These are phyloP conservation scores for Pythium coloratum DNA, from an alignment of 352 stramenopile genomes.

Conservation along the genomic window DNA sequence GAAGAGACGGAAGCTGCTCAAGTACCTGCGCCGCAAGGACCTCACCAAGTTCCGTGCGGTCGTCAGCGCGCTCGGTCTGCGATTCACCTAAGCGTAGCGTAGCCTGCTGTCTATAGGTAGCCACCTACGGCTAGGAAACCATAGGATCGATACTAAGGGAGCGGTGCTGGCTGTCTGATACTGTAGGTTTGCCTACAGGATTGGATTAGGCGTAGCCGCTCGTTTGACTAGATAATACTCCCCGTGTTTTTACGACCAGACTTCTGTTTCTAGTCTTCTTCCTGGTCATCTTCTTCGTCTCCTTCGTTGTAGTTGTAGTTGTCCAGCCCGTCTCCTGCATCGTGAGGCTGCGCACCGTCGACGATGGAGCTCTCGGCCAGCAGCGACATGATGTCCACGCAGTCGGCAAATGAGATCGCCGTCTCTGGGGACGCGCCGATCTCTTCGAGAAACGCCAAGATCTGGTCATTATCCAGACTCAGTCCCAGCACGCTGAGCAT, in stretches of 20 bases:
- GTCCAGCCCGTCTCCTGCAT: constrained; percentile 30
- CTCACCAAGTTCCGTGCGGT: constrained; percentile 79
- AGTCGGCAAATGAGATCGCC: constrained; percentile 81
- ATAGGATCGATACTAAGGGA: not conserved
- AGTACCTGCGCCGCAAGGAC: constrained; percentile 83
- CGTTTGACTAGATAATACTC: constrained; percentile 3
- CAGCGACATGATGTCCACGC: constrained; percentile 83
- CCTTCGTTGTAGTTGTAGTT: constrained; percentile 5
- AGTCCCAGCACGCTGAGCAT: constrained; percentile 50
- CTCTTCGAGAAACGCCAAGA: constrained; percentile 66
- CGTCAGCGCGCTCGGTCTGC: constrained; percentile 72
- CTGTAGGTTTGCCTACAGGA: too few species aligned
- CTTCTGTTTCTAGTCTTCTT: constrained; percentile 1
- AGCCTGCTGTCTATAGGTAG: not conserved
- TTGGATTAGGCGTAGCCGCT: too few species aligned
- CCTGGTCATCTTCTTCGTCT: constrained; percentile 21
- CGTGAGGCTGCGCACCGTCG: constrained; percentile 20
- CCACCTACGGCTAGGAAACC: not conserved
- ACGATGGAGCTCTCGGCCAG: constrained; percentile 54
- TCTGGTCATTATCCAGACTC: constrained; percentile 36
- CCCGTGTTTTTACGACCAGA: constrained; percentile 2
- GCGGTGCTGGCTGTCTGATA: too few species aligned
- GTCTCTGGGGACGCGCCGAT: constrained; percentile 68
- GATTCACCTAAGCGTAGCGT: constrained; percentile 58
- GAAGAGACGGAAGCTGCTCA: constrained; percentile 84